Percentiles rank a stretch among this genome's conserved stretches.
These are phyloP conservation scores for Puccinia horiana DNA, from an alignment of 1,284 basidiomycete species.

Conservation along the genomic window DNA sequence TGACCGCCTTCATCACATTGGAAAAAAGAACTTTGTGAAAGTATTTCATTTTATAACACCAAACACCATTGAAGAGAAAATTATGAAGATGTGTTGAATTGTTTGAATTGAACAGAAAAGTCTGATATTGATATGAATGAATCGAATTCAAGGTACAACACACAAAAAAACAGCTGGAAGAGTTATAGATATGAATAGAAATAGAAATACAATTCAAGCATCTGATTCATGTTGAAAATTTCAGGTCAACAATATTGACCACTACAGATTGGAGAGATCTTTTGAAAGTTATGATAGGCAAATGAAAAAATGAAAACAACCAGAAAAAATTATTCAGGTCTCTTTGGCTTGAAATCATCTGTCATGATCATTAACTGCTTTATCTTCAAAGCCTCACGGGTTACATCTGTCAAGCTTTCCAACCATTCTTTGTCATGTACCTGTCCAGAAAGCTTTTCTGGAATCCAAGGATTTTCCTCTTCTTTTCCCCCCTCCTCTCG, in stretches of 20 bases:
- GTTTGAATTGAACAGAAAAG: not conserved
- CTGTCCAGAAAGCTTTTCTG: slow-evolving; percentile 13
- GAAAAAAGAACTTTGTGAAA: slow-evolving; percentile 51
- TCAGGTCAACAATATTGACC: not conserved
- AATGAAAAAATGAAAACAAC: no score
- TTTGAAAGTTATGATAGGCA: not conserved
- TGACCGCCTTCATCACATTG: slow-evolving; percentile 58
- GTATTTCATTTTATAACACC: slow-evolving; percentile 31
- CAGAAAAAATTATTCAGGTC: no score
- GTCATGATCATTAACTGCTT: not conserved
- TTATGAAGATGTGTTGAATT: not conserved
- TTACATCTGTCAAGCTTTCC: not conserved
- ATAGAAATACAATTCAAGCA: not conserved
- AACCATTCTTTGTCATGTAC: slow-evolving; percentile 13
- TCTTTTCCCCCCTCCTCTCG: not conserved
- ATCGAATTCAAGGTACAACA: not conserved
- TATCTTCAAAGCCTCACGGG: not conserved
- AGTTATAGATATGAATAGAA: not conserved
- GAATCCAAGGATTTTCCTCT: not conserved
- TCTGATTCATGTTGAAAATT: no score
- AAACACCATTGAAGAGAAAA: slow-evolving; percentile 22
- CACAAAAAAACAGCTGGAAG: not conserved
- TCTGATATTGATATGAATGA: not conserved
- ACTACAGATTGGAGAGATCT: slow-evolving; percentile 19
- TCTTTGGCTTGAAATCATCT: not conserved